Percentiles rank a stretch among this genome's conserved stretches.
These are phyloP conservation scores for Cladosporium sp. DNA, from an alignment of 2,329 filamentous ascomycete species.

Conservation along the genomic window DNA sequence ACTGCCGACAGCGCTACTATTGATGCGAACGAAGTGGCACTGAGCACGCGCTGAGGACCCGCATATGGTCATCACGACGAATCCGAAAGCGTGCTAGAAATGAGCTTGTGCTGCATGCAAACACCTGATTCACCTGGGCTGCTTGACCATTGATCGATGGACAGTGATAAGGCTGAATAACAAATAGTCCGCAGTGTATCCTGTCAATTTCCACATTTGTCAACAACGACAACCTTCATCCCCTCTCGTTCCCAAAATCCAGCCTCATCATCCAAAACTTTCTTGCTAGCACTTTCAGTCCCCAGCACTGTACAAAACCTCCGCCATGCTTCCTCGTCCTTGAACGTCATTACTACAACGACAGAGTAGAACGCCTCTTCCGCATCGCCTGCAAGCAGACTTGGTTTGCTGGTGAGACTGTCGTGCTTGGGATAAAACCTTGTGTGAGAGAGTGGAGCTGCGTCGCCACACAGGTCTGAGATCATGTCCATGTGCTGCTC, in stretches of 20 bases:
- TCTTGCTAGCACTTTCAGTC: background rate
- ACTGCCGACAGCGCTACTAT: too few species aligned
- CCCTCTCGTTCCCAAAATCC: background rate
- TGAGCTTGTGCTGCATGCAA: too few species aligned
- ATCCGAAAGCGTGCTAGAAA: too few species aligned
- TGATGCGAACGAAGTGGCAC: too few species aligned
- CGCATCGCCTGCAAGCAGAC: background rate
- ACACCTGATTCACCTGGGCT: too few species aligned
- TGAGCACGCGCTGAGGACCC: too few species aligned
- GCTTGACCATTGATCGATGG: too few species aligned
- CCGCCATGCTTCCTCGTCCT: background rate
- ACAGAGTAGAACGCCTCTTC: background rate
- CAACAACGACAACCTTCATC: background rate
- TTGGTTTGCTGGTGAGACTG: background rate
- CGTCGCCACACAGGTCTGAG: background rate
- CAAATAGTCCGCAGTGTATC: too few species aligned
- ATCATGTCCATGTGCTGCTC: slow-evolving; percentile 1
- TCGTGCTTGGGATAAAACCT: background rate
- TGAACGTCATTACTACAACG: background rate
- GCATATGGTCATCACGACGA: too few species aligned
- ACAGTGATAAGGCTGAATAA: too few species aligned
- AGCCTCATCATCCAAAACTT: background rate
- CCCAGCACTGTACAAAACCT: background rate
- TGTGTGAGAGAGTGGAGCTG: background rate
- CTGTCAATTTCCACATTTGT: background rate